Base-by-base conservation (phyloP, 106 monocot genomes). In the Dendrobium catenatum region DNA sequence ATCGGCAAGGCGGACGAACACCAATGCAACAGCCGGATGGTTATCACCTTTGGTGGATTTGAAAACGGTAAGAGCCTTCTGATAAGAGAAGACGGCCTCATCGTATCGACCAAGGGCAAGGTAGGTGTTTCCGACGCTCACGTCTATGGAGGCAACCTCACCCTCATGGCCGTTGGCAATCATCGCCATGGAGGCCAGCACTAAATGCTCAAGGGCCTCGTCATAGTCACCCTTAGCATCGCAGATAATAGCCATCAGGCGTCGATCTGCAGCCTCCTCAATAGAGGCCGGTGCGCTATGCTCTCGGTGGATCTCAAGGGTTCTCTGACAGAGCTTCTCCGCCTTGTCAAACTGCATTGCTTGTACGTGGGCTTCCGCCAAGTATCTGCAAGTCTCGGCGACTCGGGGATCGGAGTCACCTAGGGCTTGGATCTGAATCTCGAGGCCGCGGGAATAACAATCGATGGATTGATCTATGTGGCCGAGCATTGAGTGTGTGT, bases 361-460 rank as follows among this genome's bases (percentile, higher is more conserved):
- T 59, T 90, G 90, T 41, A 90, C 86, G 51, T 90, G 90, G n/a
- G 90, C 90, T 80, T 90, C 90, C 0, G 90, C 90, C 83, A 90
- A 80, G 76, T 90, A 90, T 64, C 90, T 75, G 85, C 90, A 90
- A 58, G 90, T 90, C 79, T 90, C 90, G 47, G 87, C 90, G 59
- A 90, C 90, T 59, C 90, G 72, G 24, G 90, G 85, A 67, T 90
- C 90, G 48, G 77, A 80, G 48, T 90, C 90, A 16, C 90, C 87
- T 10, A 90, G 85, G 37, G 87, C 80, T n/a, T 81, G 82, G 81
- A 87, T 90, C 83, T 90, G 90, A 77, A 90, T 87, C 87, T 87
- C 72, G 73, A 90, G 87, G 29, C 90, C 90, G 37, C 87, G 87
- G 55, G 75, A 77, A 66, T 90, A 90, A 72, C 87, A 87, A 27